Base-by-base conservation (phyloP, 2,329 filamentous ascomycete genomes). In the Neonectria punicea region DNA sequence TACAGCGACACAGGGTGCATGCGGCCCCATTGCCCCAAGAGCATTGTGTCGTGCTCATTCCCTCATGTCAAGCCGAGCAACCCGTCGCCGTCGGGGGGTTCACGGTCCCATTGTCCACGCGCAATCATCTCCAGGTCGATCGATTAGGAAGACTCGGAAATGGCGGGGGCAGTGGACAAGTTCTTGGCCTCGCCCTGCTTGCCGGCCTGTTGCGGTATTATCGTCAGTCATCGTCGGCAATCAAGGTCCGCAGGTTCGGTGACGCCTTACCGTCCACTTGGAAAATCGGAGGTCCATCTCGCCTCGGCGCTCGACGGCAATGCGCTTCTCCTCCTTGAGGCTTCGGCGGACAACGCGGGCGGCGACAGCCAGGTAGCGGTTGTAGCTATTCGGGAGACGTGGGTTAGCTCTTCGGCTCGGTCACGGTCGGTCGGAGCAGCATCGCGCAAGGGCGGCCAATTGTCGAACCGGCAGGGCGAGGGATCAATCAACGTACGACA, bases 291-390 rank as follows among this genome's bases (percentile, higher is more conserved):
- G 84, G 61, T 98, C 95, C 84, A 91, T 91, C 83, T 94, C 89
- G 79, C 94, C 94, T 80, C 96, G 90, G 80, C 93, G 91, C 89
- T 98, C 96, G 71, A 94, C 94, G 74, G 81, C 81, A 73, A 98
- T 82, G 85, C 96, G 90, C 86, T 94, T 92, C 64, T 96, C 93
- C 79, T 99, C 96, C 89, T 98, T 98, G 82, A 99, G 88, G 81
- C 94, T 97, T 82, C 93, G 92, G 86, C 97, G 96, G 82, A 99
- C 93, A 80, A 93, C 92, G 83, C 94, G 94, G 83, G 94, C 90
- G 79, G 96, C 94, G 85, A 99, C 89, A 80, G 94, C 90, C 81
- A 99, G 91, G 91, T 98, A 98, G 86, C 94, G 96, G 92, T 99
- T 99, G 93, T 99, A 99, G 86, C 96, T 99, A 82, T 80, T 68